Conservation (phyloP, 2,329 filamentous ascomycete species). For the Ampelomyces quisqualis region DNA sequence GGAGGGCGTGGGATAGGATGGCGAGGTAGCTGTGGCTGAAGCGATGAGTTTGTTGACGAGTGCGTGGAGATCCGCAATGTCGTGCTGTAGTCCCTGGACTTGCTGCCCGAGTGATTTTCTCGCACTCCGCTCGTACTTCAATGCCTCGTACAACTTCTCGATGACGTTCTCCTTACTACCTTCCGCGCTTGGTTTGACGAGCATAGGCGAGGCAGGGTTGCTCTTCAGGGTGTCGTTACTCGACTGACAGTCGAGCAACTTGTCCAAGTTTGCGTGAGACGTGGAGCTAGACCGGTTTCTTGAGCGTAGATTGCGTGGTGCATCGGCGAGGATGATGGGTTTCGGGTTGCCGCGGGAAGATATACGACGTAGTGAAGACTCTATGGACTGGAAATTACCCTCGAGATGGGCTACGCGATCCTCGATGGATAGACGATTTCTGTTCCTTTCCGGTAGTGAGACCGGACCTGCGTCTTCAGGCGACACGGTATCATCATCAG, state of each 20-base stretch:
- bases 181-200: constrained; percentile 1
- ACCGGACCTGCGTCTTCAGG: constrained; percentile 9
- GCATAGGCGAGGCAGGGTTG: constrained; percentile 15
- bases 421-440: constrained; percentile 33
- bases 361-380: constrained; percentile 35
- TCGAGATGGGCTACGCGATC: constrained; percentile 40
- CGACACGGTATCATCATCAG: constrained; percentile 18
- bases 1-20: constrained; percentile 37
- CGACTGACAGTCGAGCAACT: constrained; percentile 16
- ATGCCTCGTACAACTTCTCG: constrained; percentile 24
- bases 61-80: constrained; percentile 34
- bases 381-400: constrained; percentile 31
- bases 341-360: constrained; percentile 40
- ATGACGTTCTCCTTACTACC: constrained; percentile 15
- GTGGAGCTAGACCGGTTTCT: constrained; percentile 23
- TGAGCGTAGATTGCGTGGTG: constrained; percentile 36
- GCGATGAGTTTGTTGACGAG: constrained; percentile 32
- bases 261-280: constrained; percentile 17
- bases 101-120: constrained; percentile 39
- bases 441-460: constrained; percentile 11
- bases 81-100: constrained; percentile 33
- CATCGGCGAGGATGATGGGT: constrained; percentile 44
- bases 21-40: constrained; percentile 16
- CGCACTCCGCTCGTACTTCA: constrained; percentile 35
- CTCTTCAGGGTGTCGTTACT: constrained; percentile 15